Evolutionary conservation across 2,329 filamentous ascomycete species (phyloP), one percentile per base, ranked within the genome.

Genomic region (Fusarium sororula): DNA sequence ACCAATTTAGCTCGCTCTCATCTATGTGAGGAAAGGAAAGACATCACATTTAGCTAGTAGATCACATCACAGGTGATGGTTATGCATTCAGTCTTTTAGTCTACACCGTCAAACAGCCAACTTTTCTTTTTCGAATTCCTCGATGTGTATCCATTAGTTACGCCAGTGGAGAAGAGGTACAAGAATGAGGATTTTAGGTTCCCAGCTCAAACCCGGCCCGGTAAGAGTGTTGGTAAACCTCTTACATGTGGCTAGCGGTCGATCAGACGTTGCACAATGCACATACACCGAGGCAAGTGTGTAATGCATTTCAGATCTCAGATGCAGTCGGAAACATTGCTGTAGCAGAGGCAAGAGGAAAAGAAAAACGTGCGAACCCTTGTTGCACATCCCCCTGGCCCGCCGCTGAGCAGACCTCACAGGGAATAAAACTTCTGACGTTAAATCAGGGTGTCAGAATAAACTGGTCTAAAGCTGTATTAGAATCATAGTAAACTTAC

Each of bases 301-400:
- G 42, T 65, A 38, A 59, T 69, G 57, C 54, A 74, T 58, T 60
- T 61, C 54, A 75, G 72, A 74, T 75, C 67, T 64, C 69, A 73
- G 70, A 62, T 73, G 60, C 39, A 32, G 50, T 44, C 48, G 56
- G 57, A 71, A 72, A 70, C 68, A 63, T 60, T 50, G 38, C 50
- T 55, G 39, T 32, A 60, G 54, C 47, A 68, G 41, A 54, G 35
- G 28, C 38, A 37, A 64, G 35, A 42, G 44, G 26, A 55, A 41
- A 26, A 39, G 53, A 75, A 55, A 74, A 74, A 74, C 47, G 63
- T 74, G 72, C 26, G 22, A 61, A 75, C 68, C 70, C 76, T 62
- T 76, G 76, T 57, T 66, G 76, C 73, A 65, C 75, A 77, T 77
- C 74, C 76, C 76, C 76, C 76, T 76, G 75, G 64, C 71, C 71